Conservation (phyloP, 1,284 basidiomycete species). For the Erythrobasidium hasegawianum region DNA sequence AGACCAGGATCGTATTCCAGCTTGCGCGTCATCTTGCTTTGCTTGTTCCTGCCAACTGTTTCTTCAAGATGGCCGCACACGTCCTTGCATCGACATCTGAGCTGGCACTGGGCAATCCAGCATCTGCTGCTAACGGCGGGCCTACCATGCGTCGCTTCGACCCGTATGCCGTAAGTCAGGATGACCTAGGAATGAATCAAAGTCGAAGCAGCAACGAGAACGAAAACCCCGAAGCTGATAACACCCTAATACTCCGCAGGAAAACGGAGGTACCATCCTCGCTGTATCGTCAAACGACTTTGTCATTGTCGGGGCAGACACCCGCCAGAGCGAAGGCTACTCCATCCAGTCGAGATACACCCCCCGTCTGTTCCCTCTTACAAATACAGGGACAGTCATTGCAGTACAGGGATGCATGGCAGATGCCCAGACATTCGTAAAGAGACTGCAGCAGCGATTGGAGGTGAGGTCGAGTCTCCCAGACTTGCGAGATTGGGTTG, state of each 20-base stretch:
- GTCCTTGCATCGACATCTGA: slow-evolving; percentile 19
- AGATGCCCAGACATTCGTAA: slow-evolving; percentile 92
- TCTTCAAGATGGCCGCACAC: slow-evolving; percentile 15
- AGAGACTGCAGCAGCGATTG: slow-evolving; percentile 84
- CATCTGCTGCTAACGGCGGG: slow-evolving; percentile 9
- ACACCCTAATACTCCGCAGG: slow-evolving; percentile 42
- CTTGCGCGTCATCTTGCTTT: slow-evolving; percentile 3
- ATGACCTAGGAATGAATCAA: no score
- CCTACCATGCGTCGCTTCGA: slow-evolving; percentile 26
- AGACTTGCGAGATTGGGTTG: no score
- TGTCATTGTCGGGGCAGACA: slow-evolving; percentile 88
- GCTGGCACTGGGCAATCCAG: slow-evolving; percentile 7
- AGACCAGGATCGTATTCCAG: not conserved
- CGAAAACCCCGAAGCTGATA: no score
- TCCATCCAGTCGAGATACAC: slow-evolving; percentile 93
- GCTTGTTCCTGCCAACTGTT: not conserved
- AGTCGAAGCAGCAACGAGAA: no score
- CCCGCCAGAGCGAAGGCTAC: slow-evolving; percentile 88
- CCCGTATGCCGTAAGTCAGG: slow-evolving; percentile 28
- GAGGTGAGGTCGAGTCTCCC: slow-evolving; percentile 59
- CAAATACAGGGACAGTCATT: slow-evolving; percentile 76
- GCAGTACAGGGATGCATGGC: slow-evolving; percentile 93
- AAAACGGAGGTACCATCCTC: slow-evolving; percentile 90
- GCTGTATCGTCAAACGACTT: slow-evolving; percentile 90
- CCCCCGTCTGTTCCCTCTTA: slow-evolving; percentile 81